Conservation (phyloP, 2,329 filamentous ascomycete species). For the Lomentospora prolificans region DNA sequence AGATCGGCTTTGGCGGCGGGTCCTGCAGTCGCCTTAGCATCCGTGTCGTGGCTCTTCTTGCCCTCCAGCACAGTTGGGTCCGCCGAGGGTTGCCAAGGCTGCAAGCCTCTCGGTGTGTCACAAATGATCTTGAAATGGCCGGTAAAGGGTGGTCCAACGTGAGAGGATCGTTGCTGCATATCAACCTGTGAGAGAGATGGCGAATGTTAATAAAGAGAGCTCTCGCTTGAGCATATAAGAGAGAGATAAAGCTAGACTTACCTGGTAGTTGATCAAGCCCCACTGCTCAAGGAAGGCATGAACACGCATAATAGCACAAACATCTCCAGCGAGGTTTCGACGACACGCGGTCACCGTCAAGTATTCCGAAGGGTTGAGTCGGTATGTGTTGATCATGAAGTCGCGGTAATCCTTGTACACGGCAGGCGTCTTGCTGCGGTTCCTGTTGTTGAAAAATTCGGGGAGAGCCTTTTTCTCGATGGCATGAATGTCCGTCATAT, state of each 20-base stretch:
- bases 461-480: slow-evolving; percentile 92
- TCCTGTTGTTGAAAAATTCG: slow-evolving; percentile 97
- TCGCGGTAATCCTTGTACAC: slow-evolving; percentile 99
- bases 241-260: slow-evolving; percentile 26
- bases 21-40: slow-evolving; percentile 58
- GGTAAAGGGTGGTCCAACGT: slow-evolving; percentile 91
- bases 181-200: slow-evolving; percentile 58
- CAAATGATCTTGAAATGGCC: slow-evolving; percentile 95
- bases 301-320: slow-evolving; percentile 98
- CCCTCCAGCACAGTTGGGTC: slow-evolving; percentile 58
- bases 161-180: slow-evolving; percentile 86
- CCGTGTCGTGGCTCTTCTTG: slow-evolving; percentile 56
- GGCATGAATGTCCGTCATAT: slow-evolving; percentile 86
- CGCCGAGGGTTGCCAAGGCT: slow-evolving; percentile 87
- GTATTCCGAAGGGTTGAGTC: slow-evolving; percentile 90
- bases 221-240: neutral
- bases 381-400: slow-evolving; percentile 99
- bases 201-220: slow-evolving; percentile 18
- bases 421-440: slow-evolving; percentile 92
- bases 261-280: slow-evolving; percentile 98
- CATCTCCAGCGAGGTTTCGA: slow-evolving; percentile 89
- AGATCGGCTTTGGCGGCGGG: slow-evolving; percentile 66
- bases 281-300: slow-evolving; percentile 97
- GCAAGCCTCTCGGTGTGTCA: slow-evolving; percentile 87
- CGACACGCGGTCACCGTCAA: slow-evolving; percentile 93